Percentiles rank a stretch among this genome's conserved stretches.
phyloP scores from a whole-genome alignment of 495 filamentous ascomycete species.

The Xylaria nigripes region DNA sequence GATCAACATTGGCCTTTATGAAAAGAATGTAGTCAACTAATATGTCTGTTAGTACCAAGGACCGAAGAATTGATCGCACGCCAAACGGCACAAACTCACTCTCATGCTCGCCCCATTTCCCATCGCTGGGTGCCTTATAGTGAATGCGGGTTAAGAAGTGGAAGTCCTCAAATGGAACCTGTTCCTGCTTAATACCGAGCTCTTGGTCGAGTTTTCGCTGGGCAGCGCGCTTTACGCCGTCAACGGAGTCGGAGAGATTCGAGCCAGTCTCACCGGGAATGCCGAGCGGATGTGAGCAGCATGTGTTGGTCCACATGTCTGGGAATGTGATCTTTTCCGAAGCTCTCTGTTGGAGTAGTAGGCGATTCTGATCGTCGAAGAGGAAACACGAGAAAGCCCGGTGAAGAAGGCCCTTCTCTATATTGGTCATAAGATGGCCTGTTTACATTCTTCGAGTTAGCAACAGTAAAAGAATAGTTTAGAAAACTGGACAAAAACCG shows the following conservation, averaged over 20 bases:
- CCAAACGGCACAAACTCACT: slow-evolving; percentile 47
- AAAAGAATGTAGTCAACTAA: slow-evolving; percentile 98
- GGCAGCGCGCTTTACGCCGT: slow-evolving; percentile 82
- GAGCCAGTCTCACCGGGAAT: slow-evolving; percentile 86
- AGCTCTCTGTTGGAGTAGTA: slow-evolving; percentile 92
- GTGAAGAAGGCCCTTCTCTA: slow-evolving; percentile 88
- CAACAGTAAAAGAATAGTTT: background rate
- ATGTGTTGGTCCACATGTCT: slow-evolving; percentile 99
- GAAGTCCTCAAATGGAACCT: slow-evolving; percentile 89
- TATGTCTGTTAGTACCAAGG: slow-evolving; percentile 1
- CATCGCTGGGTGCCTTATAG: slow-evolving; percentile 94
- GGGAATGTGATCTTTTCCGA: slow-evolving; percentile 99
- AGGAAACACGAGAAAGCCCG: slow-evolving; percentile 97
- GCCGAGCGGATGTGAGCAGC: slow-evolving; percentile 94
- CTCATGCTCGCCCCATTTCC: slow-evolving; percentile 98
- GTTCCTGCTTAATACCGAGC: slow-evolving; percentile 79
- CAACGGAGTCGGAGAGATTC: slow-evolving; percentile 67
- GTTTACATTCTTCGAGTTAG: slow-evolving; percentile 8
- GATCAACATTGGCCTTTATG: slow-evolving; percentile 85
- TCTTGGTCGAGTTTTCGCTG: slow-evolving; percentile 91
- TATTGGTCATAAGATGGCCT: slow-evolving; percentile 99
- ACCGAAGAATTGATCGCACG: slow-evolving; percentile 4
- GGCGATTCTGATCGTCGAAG: slow-evolving; percentile 81
- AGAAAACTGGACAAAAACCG: background rate
- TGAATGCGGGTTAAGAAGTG: slow-evolving; percentile 94